These are phyloP conservation scores for Hansenula sp. DNA, from an alignment of 1,139 yeast genomes.

Conservation along the genomic window DNA sequence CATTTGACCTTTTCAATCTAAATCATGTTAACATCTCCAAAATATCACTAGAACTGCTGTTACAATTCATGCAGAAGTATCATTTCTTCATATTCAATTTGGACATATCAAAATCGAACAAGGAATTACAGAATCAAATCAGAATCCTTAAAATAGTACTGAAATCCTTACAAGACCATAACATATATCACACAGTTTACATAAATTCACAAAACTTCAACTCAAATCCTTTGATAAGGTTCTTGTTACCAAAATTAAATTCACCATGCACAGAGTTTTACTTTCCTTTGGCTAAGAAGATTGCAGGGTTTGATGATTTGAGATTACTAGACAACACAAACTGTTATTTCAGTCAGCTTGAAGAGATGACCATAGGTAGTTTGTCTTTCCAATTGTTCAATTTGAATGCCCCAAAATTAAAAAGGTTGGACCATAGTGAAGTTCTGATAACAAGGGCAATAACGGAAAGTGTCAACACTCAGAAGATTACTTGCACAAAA, in stretches of 20 bases:
- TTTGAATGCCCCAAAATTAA: conserved; percentile 14
- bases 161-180: conserved; percentile 6
- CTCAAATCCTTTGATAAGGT: conserved; percentile 8
- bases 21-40: conserved; percentile 6
- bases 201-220: conserved; percentile 7
- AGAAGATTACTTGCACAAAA: conserved; percentile 11
- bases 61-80: conserved; percentile 5
- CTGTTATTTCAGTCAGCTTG: conserved; percentile 13
- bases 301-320: conserved; percentile 17
- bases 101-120: not conserved
- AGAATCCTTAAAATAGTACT: conserved; percentile 12
- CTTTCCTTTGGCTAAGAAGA: conserved; percentile 10
- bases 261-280: conserved; percentile 14
- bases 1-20: not conserved
- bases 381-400: conserved; percentile 17
- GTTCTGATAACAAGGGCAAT: conserved; percentile 12
- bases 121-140: conserved; percentile 2
- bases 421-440: conserved; percentile 11
- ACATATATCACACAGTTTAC: conserved; percentile 11
- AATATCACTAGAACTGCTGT: conserved; percentile 7
- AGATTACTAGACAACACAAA: conserved; percentile 16
- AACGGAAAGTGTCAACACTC: conserved; percentile 11
- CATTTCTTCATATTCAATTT: conserved; percentile 14
- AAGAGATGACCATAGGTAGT: conserved; percentile 15
- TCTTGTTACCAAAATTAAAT: conserved; percentile 15